Evolutionary conservation across 192 early-diverging fungal species (phyloP).

Genomic region (Backusella luteola): DNA sequence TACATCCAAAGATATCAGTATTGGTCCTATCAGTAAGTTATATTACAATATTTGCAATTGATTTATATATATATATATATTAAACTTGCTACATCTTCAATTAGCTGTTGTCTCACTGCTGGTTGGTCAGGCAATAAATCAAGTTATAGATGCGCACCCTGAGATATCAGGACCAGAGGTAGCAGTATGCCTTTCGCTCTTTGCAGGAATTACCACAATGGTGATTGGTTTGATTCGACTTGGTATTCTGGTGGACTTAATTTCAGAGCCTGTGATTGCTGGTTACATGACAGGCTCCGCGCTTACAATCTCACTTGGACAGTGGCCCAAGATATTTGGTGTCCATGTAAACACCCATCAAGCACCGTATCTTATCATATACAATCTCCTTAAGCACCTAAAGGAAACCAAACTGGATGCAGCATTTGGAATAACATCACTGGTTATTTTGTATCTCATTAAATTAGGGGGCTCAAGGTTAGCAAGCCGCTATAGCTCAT

Average conservation of each 20-base stretch:
- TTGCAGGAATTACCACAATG: slow-evolving; percentile 60
- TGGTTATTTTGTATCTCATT: slow-evolving; percentile 38
- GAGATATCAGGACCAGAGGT: slow-evolving; percentile 53
- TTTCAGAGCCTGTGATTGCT: slow-evolving; percentile 78
- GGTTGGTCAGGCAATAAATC: slow-evolving; percentile 62
- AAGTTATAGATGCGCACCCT: slow-evolving; percentile 9
- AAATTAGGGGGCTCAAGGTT: slow-evolving; percentile 36
- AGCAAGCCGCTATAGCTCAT: slow-evolving; percentile 36
- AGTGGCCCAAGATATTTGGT: slow-evolving; percentile 81
- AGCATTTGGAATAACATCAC: slow-evolving; percentile 51
- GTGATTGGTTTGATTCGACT: slow-evolving; percentile 76
- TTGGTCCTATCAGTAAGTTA: slow-evolving; percentile 44
- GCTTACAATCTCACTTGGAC: slow-evolving; percentile 72
- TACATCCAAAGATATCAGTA: slow-evolving; percentile 72
- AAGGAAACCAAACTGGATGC: slow-evolving; percentile 50
- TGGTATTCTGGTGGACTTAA: slow-evolving; percentile 85
- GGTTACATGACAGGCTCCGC: slow-evolving; percentile 90
- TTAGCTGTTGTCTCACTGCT: slow-evolving; percentile 72
- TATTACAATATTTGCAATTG: neutral
- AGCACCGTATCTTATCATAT: slow-evolving; percentile 51
- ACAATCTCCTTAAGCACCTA: slow-evolving; percentile 43
- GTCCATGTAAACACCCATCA: slow-evolving; percentile 74
- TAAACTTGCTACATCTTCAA: too few species aligned
- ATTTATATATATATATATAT: neutral
- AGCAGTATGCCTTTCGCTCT: slow-evolving; percentile 53